phyloP scores from a whole-genome alignment of 2,329 filamentous ascomycete species.

The Ustulina deusta region DNA sequence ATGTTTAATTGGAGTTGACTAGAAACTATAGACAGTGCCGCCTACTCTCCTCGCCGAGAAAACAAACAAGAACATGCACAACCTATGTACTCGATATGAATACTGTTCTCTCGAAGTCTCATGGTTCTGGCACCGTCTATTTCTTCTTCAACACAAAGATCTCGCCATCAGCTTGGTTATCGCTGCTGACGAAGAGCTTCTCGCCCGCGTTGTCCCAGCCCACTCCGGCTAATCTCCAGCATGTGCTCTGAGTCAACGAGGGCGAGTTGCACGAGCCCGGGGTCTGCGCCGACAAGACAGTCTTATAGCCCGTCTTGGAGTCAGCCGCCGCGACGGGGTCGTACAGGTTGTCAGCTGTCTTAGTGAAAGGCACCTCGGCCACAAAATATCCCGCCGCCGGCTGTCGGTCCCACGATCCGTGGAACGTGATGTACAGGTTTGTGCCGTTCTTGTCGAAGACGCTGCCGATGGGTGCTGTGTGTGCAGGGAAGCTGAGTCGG shows the following conservation, averaged over 20 bases:
- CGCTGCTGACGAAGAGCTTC: slow-evolving; percentile 65
- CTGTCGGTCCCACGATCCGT: slow-evolving; percentile 66
- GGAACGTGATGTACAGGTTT: slow-evolving; percentile 72
- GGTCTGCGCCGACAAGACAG: slow-evolving; percentile 63
- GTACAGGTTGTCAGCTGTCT: slow-evolving; percentile 49
- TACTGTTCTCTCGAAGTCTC: neutral
- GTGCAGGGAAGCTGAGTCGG: slow-evolving; percentile 65
- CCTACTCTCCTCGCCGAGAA: neutral
- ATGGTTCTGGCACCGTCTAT: neutral
- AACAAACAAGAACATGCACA: neutral
- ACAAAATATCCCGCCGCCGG: slow-evolving; percentile 55
- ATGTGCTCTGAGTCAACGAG: slow-evolving; percentile 41
- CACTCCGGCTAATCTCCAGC: slow-evolving; percentile 64
- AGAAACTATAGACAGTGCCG: neutral
- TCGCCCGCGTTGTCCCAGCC: slow-evolving; percentile 54
- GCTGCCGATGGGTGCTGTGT: slow-evolving; percentile 61
- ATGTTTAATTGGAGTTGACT: neutral
- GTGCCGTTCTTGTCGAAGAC: slow-evolving; percentile 66
- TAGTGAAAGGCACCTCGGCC: slow-evolving; percentile 52
- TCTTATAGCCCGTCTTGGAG: slow-evolving; percentile 58
- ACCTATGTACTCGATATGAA: neutral
- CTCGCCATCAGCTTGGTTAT: slow-evolving; percentile 63
- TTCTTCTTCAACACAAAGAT: slow-evolving; percentile 49
- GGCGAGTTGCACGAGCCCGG: slow-evolving; percentile 58
- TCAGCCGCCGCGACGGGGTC: slow-evolving; percentile 49